These are phyloP conservation scores for Vararia minispora DNA, from an alignment of 768 basidiomycete genomes.

Conservation along the genomic window DNA sequence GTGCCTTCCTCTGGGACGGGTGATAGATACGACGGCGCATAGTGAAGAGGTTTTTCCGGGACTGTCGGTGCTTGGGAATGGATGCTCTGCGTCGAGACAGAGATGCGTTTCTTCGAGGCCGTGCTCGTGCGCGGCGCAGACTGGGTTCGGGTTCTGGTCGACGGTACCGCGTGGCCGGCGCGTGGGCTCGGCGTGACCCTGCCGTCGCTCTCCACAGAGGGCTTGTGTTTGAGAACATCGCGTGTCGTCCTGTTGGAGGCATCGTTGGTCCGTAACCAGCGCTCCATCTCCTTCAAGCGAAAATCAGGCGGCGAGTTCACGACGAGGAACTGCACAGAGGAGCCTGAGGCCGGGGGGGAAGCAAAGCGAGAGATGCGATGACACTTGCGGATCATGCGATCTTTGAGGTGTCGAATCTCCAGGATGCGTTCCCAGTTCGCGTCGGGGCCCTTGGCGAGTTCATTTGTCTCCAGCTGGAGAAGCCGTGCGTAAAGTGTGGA, in stretches of 20 bases:
- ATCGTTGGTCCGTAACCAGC: constrained; percentile 54
- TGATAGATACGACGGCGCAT: background rate
- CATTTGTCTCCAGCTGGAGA: constrained; percentile 47
- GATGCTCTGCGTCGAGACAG: constrained; percentile 2
- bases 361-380: constrained; percentile 46
- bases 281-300: constrained; percentile 68
- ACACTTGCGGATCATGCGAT: constrained; percentile 75
- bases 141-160: no score
- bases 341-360: constrained; percentile 27
- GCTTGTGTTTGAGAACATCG: constrained; percentile 21
- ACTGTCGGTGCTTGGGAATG: constrained; percentile 1
- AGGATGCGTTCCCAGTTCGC: constrained; percentile 61
- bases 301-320: constrained; percentile 63
- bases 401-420: constrained; percentile 68
- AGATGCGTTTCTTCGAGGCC: constrained; percentile 4
- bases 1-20: constrained; percentile 1
- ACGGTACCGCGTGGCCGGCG: background rate
- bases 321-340: constrained; percentile 45
- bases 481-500: constrained; percentile 56
- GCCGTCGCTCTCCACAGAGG: constrained; percentile 23
- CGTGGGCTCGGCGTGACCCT: constrained; percentile 11
- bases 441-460: constrained; percentile 43
- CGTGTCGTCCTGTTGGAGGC: constrained; percentile 8
- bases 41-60: no score
- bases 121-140: constrained; percentile 7